These are phyloP conservation scores for Drechslerella dactyloides DNA, from an alignment of 2,329 filamentous ascomycete species.

Conservation along the genomic window DNA sequence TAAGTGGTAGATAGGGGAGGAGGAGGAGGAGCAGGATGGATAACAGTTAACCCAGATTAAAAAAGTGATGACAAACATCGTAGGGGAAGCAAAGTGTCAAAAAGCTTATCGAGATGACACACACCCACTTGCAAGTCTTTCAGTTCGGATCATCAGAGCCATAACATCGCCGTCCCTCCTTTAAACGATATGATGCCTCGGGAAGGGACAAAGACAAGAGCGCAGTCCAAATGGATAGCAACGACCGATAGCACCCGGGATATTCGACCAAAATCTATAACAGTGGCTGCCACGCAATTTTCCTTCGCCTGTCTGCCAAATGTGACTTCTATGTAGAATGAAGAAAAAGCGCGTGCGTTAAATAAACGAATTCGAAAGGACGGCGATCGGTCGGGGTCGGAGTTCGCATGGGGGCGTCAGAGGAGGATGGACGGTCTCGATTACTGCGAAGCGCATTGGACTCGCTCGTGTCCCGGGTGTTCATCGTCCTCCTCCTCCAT, in stretches of 20 bases:
- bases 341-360: background rate
- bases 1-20: no score
- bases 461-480: slow-evolving; percentile 72
- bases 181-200: slow-evolving; percentile 30
- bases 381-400: background rate
- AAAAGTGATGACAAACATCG: background rate
- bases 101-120: no score
- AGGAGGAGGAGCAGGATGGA: background rate
- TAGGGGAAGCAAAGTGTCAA: background rate
- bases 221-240: background rate
- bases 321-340: slow-evolving; percentile 2
- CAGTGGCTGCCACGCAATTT: background rate
- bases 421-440: slow-evolving; percentile 46
- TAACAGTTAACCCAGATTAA: slow-evolving; percentile 32
- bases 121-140: slow-evolving; percentile 18
- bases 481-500: slow-evolving; percentile 81
- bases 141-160: slow-evolving; percentile 4
- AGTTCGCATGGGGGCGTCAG: background rate
- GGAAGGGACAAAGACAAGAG: slow-evolving; percentile 21
- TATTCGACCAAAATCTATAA: slow-evolving; percentile 12
- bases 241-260: background rate
- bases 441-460: slow-evolving; percentile 89
- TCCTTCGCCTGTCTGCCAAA: background rate
- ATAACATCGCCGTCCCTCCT: slow-evolving; percentile 3
- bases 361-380: background rate